Percentiles rank a stretch among this genome's conserved stretches.
These are phyloP conservation scores for Alisma plantagoaquatica DNA, from an alignment of 106 monocot species.

Conservation along the genomic window DNA sequence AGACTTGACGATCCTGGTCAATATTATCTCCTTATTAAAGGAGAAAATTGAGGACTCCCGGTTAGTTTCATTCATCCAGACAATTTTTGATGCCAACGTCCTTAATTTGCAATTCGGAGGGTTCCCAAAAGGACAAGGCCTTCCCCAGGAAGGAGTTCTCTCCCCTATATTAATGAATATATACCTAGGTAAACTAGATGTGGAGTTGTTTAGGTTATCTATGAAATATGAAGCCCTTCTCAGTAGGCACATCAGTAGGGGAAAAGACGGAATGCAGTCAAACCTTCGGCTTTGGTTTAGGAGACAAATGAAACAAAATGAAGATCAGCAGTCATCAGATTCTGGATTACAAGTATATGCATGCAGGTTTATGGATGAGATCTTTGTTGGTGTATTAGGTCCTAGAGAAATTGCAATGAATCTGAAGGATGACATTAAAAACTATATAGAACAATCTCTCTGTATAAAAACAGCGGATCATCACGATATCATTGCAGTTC, in stretches of 20 bases:
- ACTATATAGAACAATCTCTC: conserved; percentile 44
- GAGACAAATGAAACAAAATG: conserved; percentile 42
- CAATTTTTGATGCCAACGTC: conserved; percentile 58
- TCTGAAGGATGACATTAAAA: conserved; percentile 47
- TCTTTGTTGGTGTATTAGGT: conserved; percentile 67
- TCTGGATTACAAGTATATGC: conserved; percentile 39
- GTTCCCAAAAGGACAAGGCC: conserved; percentile 86
- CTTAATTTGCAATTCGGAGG: conserved; percentile 79
- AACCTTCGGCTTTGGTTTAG: conserved; percentile 67
- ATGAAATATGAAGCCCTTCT: conserved; percentile 81
- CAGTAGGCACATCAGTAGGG: conserved; percentile 4
- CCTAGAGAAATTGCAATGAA: conserved; percentile 44
- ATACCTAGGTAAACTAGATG: conserved; percentile 68
- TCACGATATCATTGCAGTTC: conserved; percentile 12
- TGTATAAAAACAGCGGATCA: conserved; percentile 37
- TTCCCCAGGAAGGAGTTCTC: conserved; percentile 90
- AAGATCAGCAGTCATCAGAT: not conserved
- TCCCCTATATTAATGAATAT: conserved; percentile 94
- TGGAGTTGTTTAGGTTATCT: conserved; percentile 50
- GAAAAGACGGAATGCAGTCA: conserved; percentile 17
- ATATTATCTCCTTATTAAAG: conserved; percentile 47
- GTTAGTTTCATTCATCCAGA: conserved; percentile 45
- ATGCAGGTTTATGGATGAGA: conserved; percentile 93
- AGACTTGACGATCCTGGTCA: conserved; percentile 38
- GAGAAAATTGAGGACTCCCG: conserved; percentile 54